phyloP scores from a whole-genome alignment of 2,329 filamentous ascomycete genomes.

The Fusarium caatingaense region DNA sequence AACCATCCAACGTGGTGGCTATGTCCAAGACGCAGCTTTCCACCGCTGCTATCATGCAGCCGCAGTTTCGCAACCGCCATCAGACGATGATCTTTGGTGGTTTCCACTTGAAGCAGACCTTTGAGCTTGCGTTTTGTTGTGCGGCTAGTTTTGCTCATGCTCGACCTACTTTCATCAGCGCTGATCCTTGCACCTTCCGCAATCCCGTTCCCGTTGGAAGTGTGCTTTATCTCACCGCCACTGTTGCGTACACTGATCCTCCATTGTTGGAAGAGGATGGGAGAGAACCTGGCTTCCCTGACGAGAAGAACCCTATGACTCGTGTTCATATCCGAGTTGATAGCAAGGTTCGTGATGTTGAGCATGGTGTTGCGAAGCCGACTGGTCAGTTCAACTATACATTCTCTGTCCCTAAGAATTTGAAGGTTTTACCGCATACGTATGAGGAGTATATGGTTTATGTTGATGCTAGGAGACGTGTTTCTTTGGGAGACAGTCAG shows the following conservation, averaged over 20 bases:
- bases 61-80: conserved; percentile 47
- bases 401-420: conserved; percentile 45
- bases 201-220: conserved; percentile 48
- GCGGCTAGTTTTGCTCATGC: conserved; percentile 49
- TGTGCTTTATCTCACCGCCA: conserved; percentile 46
- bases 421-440: conserved; percentile 47
- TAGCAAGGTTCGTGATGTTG: conserved; percentile 48
- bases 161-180: conserved; percentile 47
- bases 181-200: conserved; percentile 48
- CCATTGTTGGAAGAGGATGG: conserved; percentile 47
- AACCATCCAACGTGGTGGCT: conserved; percentile 43
- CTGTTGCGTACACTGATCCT: conserved; percentile 48
- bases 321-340: conserved; percentile 48
- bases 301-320: conserved; percentile 43
- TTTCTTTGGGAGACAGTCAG: conserved; percentile 40
- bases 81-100: conserved; percentile 50
- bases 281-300: conserved; percentile 35
- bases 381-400: conserved; percentile 50
- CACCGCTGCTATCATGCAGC: conserved; percentile 48
- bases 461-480: conserved; percentile 46
- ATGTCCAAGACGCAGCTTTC: conserved; percentile 47
- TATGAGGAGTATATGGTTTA: conserved; percentile 50
- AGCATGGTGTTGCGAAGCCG: conserved; percentile 46
- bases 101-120: conserved; percentile 49
- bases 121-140: conserved; percentile 49